Base-by-base conservation (phyloP, 1,284 basidiomycete species). In the Sporisorium sorghi region DNA sequence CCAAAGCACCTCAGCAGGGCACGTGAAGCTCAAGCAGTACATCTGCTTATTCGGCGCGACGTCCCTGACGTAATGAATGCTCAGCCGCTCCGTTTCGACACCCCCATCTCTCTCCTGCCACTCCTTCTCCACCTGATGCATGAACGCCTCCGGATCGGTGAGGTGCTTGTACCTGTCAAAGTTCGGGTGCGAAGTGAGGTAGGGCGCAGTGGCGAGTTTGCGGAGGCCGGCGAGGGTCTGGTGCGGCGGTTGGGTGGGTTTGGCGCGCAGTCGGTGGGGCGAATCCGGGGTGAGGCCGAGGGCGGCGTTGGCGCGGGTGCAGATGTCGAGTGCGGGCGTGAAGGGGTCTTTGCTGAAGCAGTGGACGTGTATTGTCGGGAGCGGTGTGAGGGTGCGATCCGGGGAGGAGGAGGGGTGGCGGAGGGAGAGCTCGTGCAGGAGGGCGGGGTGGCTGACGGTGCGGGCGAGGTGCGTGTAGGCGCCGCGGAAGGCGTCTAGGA, bases 11-110 rank as follows among this genome's bases (percentile, higher is more conserved):
- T 86, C 77, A 14, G 70, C 55, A 19, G 94, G 93, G 23, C 98
- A 88, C 49, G 91, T 87, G 87, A 99, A 99, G 80, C 91, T 91
- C 57, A 99, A 89, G 86, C 97, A 97, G 85, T 97, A 99, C 97
- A 99, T 99, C 80, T 96, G 92, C 86, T 99, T 99, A 86, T 91
- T 93, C 3, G 97, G 97, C 2, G 96, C 94, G 9, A 99, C 96
- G 14, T 91, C 91, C 51, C 97, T 90, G 33, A 99, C 96, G 74
- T 91, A 88, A 80, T 94, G 91, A 14, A 95, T 85, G 32, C 84
- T 55, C 64, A 86, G 86, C 5, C 53, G 50, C 8, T 42, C n/a
- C 14, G 64, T 63, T 6, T 40, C 21, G 17, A 46, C 0, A 0
- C 26, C 70, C 0, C 7, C 21, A n/a, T 73, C 70, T 17, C 54